phyloP scores from a whole-genome alignment of 495 filamentous ascomycete genomes.

The Aspergillus heteromorphus region DNA sequence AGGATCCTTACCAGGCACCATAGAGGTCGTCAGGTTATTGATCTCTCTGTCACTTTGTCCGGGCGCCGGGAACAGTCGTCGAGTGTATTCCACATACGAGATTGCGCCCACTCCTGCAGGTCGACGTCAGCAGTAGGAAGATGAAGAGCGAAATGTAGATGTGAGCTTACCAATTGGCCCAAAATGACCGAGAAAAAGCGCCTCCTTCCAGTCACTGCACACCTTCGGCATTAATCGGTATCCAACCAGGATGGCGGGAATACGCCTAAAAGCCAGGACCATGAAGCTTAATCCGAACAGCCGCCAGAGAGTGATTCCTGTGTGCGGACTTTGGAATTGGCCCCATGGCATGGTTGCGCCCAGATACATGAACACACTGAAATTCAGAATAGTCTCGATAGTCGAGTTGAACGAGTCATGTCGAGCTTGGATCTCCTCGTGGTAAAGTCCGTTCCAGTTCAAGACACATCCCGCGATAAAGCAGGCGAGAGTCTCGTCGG shows the following conservation, averaged over 20 bases:
- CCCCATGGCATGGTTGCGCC: conserved; percentile 39
- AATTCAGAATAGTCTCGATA: conserved; percentile 33
- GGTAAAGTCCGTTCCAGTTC: conserved; percentile 37
- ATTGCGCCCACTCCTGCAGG: conserved; percentile 32
- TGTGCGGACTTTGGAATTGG: conserved; percentile 23
- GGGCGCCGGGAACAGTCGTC: conserved; percentile 47
- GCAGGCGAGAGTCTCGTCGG: conserved; percentile 37
- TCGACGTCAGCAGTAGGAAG: conserved; percentile 6
- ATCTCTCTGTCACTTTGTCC: conserved; percentile 47
- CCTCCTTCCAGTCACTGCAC: conserved; percentile 34
- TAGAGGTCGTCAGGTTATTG: conserved; percentile 43
- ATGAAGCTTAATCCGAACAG: conserved; percentile 27
- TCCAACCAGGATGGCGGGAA: conserved; percentile 31
- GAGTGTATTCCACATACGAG: conserved; percentile 46
- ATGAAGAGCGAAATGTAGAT: background rate
- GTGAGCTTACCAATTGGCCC: conserved; percentile 31
- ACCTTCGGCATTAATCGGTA: conserved; percentile 35
- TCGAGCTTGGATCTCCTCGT: conserved; percentile 27
- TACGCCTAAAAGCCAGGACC: conserved; percentile 32
- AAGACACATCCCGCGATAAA: conserved; percentile 34
- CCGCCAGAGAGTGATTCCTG: conserved; percentile 28
- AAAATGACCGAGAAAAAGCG: conserved; percentile 38
- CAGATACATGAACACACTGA: conserved; percentile 40
- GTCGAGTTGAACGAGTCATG: conserved; percentile 37
- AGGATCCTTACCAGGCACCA: conserved; percentile 33